phyloP scores from a whole-genome alignment of 2,329 filamentous ascomycete species.

The Orbilia javanica region DNA sequence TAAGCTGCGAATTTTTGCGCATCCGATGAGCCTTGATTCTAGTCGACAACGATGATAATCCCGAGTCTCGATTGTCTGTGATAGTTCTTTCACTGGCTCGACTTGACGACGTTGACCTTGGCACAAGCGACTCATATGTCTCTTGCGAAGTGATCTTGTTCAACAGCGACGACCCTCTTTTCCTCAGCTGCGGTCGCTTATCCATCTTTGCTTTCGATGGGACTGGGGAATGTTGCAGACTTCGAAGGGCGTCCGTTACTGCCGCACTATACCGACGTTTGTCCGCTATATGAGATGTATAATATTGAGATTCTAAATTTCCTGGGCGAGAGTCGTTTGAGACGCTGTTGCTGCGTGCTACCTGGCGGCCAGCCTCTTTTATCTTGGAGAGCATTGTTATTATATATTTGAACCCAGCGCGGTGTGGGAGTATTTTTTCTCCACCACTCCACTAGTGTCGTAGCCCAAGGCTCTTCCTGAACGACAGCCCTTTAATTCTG shows the following conservation, averaged over 20 bases:
- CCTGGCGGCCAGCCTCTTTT: conserved; percentile 57
- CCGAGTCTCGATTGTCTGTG: conserved; percentile 49
- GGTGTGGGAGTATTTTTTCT: conserved; percentile 58
- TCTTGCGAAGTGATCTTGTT: conserved; percentile 57
- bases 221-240: conserved; percentile 6
- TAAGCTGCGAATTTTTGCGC: conserved; percentile 55
- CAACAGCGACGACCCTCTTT: conserved; percentile 55
- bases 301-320: conserved; percentile 21
- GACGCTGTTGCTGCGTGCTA: conserved; percentile 54
- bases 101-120: conserved; percentile 54
- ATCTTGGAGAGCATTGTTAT: conserved; percentile 57
- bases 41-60: conserved; percentile 43
- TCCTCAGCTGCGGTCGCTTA: conserved; percentile 40
- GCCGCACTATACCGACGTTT: conserved; percentile 47
- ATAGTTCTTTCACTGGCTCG: conserved; percentile 46
- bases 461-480: conserved; percentile 47
- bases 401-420: conserved; percentile 38
- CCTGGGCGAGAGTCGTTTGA: conserved; percentile 39
- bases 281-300: conserved; percentile 27
- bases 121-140: conserved; percentile 54
- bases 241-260: conserved; percentile 22
- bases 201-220: conserved; percentile 35
- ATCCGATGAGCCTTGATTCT: conserved; percentile 53
- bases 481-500: conserved; percentile 51
- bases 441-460: conserved; percentile 37